Base-by-base conservation (phyloP, 75 land plant species). In the Cryptomeria japonica region DNA sequence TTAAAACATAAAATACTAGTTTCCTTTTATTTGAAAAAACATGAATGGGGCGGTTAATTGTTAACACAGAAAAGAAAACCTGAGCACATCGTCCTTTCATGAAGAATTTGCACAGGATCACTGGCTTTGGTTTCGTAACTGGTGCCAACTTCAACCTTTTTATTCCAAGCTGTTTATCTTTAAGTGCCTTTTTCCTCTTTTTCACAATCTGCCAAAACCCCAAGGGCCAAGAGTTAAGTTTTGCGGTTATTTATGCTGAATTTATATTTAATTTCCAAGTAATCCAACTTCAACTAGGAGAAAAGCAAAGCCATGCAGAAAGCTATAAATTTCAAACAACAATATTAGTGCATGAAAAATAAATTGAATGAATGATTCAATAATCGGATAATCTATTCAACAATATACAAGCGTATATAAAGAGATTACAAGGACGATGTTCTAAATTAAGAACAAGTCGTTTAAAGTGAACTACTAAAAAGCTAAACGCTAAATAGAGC, bases 101-200 rank as follows among this genome's bases (percentile, higher is more conserved):
- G 61, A 53, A 84, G 31, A 32, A 84, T n/a, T 53, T 84, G 85
- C 85, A 84, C 22, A 53, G 16, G 47, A 55, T 84, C 61, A 84
- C 56, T 18, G 56, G 85, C 85, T 84, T 84, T 47, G 85, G 36
- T 36, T 84, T 84, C 16, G 37, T 49, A 31, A 84, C 85, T 32
- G 85, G 85, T 53, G 19, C 61, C 85, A 84, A 84, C 39, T 84
- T 84, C 85, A 84, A 84, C 61, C 85, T 84, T 84, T 84, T 84
- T 32, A 84, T n/a, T 5, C 85, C 85, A 49, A 55, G 64, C 51
- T 84, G 39, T 36, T 84, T 53, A 51, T 84, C 61, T 31, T 84
- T 84, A n/a, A 51, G 61, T 34, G 61, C 85, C 61, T 84, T 47
- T 55, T 84, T 84, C 85, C 53, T 84, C 64, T 28, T 49, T 55